A percentile compares a stretch with the other conserved stretches of the same genome.
phyloP scores from a whole-genome alignment of 192 early-diverging fungal species.

The Coemansia guatemalensis region DNA sequence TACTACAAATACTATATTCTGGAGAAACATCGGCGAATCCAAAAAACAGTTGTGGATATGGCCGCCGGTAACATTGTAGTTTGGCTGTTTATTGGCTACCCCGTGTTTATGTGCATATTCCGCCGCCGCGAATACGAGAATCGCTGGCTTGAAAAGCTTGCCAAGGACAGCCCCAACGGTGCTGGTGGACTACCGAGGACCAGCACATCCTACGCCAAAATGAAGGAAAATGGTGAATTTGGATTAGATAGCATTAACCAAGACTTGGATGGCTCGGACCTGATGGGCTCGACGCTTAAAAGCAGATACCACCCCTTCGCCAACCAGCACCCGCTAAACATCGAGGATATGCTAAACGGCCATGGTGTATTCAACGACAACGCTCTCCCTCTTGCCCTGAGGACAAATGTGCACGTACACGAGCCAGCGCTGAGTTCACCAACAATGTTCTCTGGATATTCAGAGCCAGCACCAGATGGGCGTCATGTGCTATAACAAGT shows the following conservation, averaged over 20 bases:
- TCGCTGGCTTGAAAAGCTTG: slow-evolving; percentile 32
- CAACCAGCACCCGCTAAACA: slow-evolving; percentile 3
- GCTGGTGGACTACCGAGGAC: slow-evolving; percentile 6
- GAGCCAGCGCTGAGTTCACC: slow-evolving; percentile 23
- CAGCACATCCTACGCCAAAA: slow-evolving; percentile 9
- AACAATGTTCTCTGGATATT: slow-evolving; percentile 13
- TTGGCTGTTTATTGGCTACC: slow-evolving; percentile 33
- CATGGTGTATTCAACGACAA: slow-evolving; percentile 10
- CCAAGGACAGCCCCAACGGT: slow-evolving; percentile 25
- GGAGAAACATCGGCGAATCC: slow-evolving; percentile 17
- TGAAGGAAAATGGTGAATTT: slow-evolving; percentile 1
- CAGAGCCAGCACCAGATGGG: slow-evolving; percentile 1
- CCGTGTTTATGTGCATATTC: slow-evolving; percentile 35
- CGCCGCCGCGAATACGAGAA: slow-evolving; percentile 26
- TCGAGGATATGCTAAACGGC: slow-evolving; percentile 6
- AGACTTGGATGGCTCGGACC: slow-evolving; percentile 5
- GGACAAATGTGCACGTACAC: slow-evolving; percentile 37
- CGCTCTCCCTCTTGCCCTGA: slow-evolving; percentile 18
- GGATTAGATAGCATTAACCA: background rate
- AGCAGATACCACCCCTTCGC: slow-evolving; percentile 9
- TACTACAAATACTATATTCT: slow-evolving; percentile 27
- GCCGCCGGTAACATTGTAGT: slow-evolving; percentile 24
- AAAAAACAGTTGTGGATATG: slow-evolving; percentile 31
- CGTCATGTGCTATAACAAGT: slow-evolving; percentile 15
- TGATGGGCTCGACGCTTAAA: slow-evolving; percentile 3